Base-by-base conservation (phyloP, 805 yeast species). In the Dipodascopsis tothii region DNA sequence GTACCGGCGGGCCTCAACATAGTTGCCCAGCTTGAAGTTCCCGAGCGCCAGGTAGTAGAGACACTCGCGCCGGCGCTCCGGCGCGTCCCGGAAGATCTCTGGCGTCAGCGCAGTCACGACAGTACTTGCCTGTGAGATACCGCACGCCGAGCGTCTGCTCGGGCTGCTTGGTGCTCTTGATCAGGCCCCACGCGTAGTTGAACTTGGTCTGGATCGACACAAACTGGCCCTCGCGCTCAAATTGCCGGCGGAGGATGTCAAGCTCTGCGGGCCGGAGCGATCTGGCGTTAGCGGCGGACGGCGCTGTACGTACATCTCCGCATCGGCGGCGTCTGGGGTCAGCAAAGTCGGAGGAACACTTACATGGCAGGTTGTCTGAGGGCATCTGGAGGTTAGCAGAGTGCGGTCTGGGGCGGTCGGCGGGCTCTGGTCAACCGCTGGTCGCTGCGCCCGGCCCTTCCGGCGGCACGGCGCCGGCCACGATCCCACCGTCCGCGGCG, bases 181-280 rank as follows among this genome's bases (percentile, higher is more conserved):
- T 76, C 40, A 92, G 69, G 3, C 94, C 98, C 98, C 99, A 92
- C 0, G 96, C 94, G 56, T 84, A 84, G 64, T 94, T 92, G 72
- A 92, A 92, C 45, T 79, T 75, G 2, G 96, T 81, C 62, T 87
- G 96, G 0, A 84, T 73, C 0, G 88, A 72, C 0, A 85, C 87
- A 33, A 73, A 69, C 3, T 92, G 94, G 25, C 83, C 80, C 60
- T 92, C 97, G 1, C 81, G 70, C 21, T 78, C 75, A 33, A 84
- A 86, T 57, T 86, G 95, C 54, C 78, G 74, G 51, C 77, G 80
- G 23, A 92, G 72, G 1, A 87, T 74, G 14, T 77, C 80, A 34
- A 92, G 71, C 57, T 90, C 94, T 44, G 81, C 52, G 3, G 39
- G 49, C n/a, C 32, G 40, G 18, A 50, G 35, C 5, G 54, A 48